Evolutionary conservation across 768 basidiomycete species (phyloP).

Genomic region (Dendrothele bispora): DNA sequence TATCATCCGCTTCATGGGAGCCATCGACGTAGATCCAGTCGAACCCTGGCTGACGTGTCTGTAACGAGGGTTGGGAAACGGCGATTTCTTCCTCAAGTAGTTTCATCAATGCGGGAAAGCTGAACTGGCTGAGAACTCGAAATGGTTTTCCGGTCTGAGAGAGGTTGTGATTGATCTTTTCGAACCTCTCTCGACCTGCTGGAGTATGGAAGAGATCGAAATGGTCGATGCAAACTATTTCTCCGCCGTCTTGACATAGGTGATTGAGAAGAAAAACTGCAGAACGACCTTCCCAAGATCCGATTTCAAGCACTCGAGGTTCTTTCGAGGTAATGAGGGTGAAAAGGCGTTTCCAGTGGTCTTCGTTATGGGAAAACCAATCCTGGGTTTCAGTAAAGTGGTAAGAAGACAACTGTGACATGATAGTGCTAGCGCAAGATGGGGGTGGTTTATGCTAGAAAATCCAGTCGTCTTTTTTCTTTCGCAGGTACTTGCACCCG

Average conservation of each 20-base stretch:
- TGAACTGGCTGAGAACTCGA: constrained; percentile 52
- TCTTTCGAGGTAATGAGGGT: constrained; percentile 31
- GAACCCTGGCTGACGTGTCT: constrained; percentile 48
- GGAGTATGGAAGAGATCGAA: constrained; percentile 52
- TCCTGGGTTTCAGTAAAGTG: constrained; percentile 55
- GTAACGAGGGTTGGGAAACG: not conserved
- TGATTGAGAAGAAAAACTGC: constrained; percentile 53
- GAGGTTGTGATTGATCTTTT: constrained; percentile 48
- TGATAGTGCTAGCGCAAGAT: too few relatives aligned
- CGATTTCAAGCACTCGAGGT: constrained; percentile 56
- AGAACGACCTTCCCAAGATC: constrained; percentile 66
- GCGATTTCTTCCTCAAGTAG: constrained; percentile 47
- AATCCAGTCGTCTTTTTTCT: not conserved
- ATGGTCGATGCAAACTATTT: constrained; percentile 57
- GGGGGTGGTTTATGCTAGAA: constrained; percentile 1
- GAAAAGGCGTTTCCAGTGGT: constrained; percentile 43
- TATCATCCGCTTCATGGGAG: constrained; percentile 60
- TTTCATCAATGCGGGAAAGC: constrained; percentile 48
- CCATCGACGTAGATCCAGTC: constrained; percentile 64
- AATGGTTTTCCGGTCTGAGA: constrained; percentile 39
- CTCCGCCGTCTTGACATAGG: constrained; percentile 42
- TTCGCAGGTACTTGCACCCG: too few relatives aligned
- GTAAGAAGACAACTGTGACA: constrained; percentile 21
- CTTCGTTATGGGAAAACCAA: constrained; percentile 51
- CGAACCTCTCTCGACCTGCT: constrained; percentile 45